Base-by-base conservation (phyloP, 2,329 filamentous ascomycete genomes). In the Trichoderma sp. region DNA sequence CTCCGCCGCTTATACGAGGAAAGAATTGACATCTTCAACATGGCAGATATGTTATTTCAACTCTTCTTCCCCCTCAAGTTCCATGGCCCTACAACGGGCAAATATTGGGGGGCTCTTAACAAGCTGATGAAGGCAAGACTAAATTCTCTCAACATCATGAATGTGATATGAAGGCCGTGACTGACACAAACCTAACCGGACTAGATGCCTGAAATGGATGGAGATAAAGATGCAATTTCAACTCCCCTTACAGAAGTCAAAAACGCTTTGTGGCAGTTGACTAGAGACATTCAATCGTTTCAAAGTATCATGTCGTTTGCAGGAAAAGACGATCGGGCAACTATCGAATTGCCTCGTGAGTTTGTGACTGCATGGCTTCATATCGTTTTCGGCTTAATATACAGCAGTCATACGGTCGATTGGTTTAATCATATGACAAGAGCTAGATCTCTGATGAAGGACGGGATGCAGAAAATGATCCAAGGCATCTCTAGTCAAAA, bases 51-150 rank as follows among this genome's bases (percentile, higher is more conserved):
- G 2, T 40, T 84, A 0, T 83, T 83, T 70, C 74, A 74, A 8
- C 80, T 84, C 47, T 85, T 84, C 68, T 74, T 85, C 8, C 82
- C 83, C 0, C 47, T 72, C 0, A 69, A 74, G 1, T 78, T 79
- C 27, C 72, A 79, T 10, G 79, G 78, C 0, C 78, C 81, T 0
- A 84, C 81, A 3, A 76, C 76, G 1, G 69, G 71, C 5, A 83
- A 82, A 66, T 84, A 79, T 65, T 85, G 83, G 83, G 83, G 82
- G 1, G 80, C 82, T n/a, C 49, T 82, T 0, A 74, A 74, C 68
- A 69, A 64, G 2, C 29, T 79, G 5, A 70, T 81, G 5, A 55
- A 68, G 43, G 80, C 81, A 72, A 72, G 75, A 68, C 16, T 60
- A 24, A 13, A 31, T 40, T 55, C 67, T 66, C 53, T 57, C 8